Conservation (phyloP, 305 asterid species). For the Fraxinus angustifolia region DNA sequence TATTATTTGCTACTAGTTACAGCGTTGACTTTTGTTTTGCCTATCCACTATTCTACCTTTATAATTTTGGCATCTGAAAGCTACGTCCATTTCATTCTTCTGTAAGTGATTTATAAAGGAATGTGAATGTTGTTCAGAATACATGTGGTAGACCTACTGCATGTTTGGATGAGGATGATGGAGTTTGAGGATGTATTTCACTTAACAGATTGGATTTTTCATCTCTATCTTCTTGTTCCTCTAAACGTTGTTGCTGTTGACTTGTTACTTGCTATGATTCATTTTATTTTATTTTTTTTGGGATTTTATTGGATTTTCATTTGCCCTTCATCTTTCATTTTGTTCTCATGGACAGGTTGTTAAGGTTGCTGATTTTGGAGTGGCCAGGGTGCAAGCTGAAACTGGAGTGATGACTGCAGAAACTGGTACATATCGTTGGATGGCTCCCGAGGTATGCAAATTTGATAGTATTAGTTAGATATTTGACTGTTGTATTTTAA, state of each 20-base stretch:
- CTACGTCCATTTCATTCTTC: not conserved
- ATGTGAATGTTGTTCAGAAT: not conserved
- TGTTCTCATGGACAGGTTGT: slow-evolving; percentile 53
- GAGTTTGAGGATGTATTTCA: not conserved
- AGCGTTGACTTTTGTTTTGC: not conserved
- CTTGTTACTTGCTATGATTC: not conserved
- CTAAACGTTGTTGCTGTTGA: not conserved
- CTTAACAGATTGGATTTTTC: slow-evolving; percentile 10
- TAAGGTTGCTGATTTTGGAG: slow-evolving; percentile 98
- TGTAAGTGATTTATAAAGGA: not conserved
- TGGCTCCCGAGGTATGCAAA: slow-evolving; percentile 89
- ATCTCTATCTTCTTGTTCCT: not conserved
- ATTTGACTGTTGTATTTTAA: not conserved
- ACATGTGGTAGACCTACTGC: not conserved
- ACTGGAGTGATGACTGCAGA: slow-evolving; percentile 97
- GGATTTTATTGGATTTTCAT: not conserved
- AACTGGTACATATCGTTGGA: slow-evolving; percentile 96
- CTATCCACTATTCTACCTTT: not conserved
- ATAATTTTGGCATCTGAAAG: not conserved
- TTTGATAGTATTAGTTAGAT: not conserved
- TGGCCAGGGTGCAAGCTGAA: slow-evolving; percentile 89
- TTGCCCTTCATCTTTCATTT: not conserved
- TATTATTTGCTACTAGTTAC: not conserved
- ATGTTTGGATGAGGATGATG: not conserved
- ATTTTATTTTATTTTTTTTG: not conserved